Percentiles rank a stretch among this genome's conserved stretches.
These are phyloP conservation scores for Somion occarium DNA, from an alignment of 1,284 basidiomycete genomes.

Conservation along the genomic window DNA sequence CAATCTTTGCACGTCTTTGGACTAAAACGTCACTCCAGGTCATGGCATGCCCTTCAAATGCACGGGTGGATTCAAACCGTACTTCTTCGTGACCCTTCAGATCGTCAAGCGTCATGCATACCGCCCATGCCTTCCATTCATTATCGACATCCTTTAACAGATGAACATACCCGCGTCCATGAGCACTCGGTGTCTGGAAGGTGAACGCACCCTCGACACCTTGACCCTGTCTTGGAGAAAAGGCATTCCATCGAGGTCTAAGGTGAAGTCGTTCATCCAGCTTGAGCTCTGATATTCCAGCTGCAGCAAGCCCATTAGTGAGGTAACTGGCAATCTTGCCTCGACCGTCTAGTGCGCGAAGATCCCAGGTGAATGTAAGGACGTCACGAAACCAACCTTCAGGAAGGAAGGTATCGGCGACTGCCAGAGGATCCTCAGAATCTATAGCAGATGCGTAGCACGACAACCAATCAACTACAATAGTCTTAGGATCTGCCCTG, in stretches of 20 bases:
- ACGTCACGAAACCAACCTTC: constrained; percentile 54
- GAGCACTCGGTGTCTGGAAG: constrained; percentile 34
- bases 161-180: constrained; percentile 34
- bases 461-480: constrained; percentile 42
- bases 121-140: constrained; percentile 22
- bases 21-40: constrained; percentile 19
- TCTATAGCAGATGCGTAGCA: constrained; percentile 33
- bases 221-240: background rate
- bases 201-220: constrained; percentile 23
- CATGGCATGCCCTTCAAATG: constrained; percentile 16
- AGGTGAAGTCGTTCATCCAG: constrained; percentile 26
- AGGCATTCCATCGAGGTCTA: constrained; percentile 19
- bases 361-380: constrained; percentile 57
- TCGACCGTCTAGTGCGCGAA: constrained; percentile 49
- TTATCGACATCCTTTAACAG: constrained; percentile 21
- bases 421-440: constrained; percentile 29
- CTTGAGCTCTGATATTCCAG: constrained; percentile 24
- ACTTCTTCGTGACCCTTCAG: constrained; percentile 29
- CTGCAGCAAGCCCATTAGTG: constrained; percentile 24
- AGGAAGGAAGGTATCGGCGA: constrained; percentile 35
- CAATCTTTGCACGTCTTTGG: constrained; percentile 15
- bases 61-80: constrained; percentile 9
- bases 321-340: constrained; percentile 39
- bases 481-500: background rate
- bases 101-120: constrained; percentile 25